These are phyloP conservation scores for Pyrrhoderma noxium DNA, from an alignment of 1,284 basidiomycete species.

Conservation along the genomic window DNA sequence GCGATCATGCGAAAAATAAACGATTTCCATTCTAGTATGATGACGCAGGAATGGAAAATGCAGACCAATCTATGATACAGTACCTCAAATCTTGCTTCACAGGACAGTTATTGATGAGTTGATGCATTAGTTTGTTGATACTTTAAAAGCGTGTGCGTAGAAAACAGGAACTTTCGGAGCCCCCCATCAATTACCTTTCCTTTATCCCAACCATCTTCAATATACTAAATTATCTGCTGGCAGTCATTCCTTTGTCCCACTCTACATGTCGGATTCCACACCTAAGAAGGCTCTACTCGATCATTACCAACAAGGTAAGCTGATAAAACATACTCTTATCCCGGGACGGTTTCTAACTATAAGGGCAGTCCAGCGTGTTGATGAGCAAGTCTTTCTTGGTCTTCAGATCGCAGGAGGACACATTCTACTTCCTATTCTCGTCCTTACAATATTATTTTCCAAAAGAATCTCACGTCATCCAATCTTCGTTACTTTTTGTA, in stretches of 20 bases:
- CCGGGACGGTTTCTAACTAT: not conserved
- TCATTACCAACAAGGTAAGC: constrained; percentile 10
- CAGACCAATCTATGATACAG: too few relatives aligned
- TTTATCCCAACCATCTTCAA: not conserved
- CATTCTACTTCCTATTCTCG: constrained; percentile 16
- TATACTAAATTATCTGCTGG: not conserved
- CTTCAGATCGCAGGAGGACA: constrained; percentile 19
- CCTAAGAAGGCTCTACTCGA: not conserved
- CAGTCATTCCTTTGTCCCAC: not conserved
- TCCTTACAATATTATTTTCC: constrained; percentile 18
- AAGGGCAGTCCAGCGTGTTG: constrained; percentile 13
- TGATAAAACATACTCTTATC: not conserved
- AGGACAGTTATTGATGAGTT: too few relatives aligned
- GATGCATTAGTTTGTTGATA: too few relatives aligned
- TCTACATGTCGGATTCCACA: not conserved
- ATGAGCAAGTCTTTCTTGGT: constrained; percentile 14
- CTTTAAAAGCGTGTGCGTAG: too few relatives aligned
- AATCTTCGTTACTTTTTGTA: constrained; percentile 18
- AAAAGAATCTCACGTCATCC: constrained; percentile 14
- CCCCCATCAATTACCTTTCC: not conserved
- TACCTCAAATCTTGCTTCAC: too few relatives aligned
- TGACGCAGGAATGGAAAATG: too few relatives aligned
- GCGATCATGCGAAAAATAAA: too few relatives aligned
- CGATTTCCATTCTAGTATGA: too few relatives aligned
- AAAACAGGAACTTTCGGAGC: too few relatives aligned